Evolutionary conservation across 1,284 basidiomycete genomes (phyloP).

Genomic region (Rhodotorula sp.): DNA sequence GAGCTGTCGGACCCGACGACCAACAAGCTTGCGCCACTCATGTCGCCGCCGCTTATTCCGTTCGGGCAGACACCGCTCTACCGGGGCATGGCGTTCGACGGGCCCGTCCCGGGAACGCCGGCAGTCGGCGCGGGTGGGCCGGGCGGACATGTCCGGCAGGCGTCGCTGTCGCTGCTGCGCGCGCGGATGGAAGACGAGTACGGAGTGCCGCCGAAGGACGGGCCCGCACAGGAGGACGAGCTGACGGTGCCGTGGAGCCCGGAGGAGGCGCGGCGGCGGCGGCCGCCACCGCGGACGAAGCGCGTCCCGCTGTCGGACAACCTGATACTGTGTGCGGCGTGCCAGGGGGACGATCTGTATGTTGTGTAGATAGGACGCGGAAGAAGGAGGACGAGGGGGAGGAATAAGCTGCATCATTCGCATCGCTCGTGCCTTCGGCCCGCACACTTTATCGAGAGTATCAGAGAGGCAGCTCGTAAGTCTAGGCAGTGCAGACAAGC

Average conservation of each 20-base stretch:
- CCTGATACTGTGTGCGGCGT: slow-evolving; percentile 40
- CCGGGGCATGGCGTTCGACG: neutral
- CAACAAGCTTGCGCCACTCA: slow-evolving; percentile 10
- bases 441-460: neutral
- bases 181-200: slow-evolving; percentile 44
- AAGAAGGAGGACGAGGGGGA: neutral
- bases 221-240: neutral
- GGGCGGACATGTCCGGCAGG: slow-evolving; percentile 37
- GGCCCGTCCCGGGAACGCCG: neutral
- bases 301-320: slow-evolving; percentile 40
- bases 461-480: too few species aligned
- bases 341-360: slow-evolving; percentile 19
- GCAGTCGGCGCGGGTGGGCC: slow-evolving; percentile 7
- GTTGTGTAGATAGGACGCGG: slow-evolving; percentile 10
- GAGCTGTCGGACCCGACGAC: slow-evolving; percentile 26
- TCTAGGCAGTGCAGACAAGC: neutral
- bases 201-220: slow-evolving; percentile 23
- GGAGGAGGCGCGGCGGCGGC: neutral
- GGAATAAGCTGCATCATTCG: too few species aligned
- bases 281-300: slow-evolving; percentile 3
- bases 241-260: neutral
- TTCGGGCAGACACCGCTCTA: neutral
- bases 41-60: slow-evolving; percentile 16
- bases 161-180: slow-evolving; percentile 40
- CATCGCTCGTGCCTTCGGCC: neutral